These are phyloP conservation scores for Naganishia randhawae DNA, from an alignment of 768 basidiomycete genomes.

Conservation along the genomic window DNA sequence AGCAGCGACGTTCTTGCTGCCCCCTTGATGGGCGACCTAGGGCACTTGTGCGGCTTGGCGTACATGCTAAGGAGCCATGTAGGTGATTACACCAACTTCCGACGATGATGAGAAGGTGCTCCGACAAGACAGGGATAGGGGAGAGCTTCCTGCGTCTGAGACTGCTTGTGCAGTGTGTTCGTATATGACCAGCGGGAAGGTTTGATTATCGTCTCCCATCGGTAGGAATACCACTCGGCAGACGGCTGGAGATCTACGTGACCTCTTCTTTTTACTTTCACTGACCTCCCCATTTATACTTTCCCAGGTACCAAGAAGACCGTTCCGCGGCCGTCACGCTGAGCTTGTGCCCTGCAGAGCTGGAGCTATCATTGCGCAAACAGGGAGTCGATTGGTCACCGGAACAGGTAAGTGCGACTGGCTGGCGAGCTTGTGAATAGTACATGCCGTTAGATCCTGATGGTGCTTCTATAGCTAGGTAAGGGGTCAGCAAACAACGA, in stretches of 20 bases:
- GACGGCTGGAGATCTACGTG: too few relatives aligned
- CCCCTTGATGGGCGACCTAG: slow-evolving; percentile 38
- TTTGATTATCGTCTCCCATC: too few relatives aligned
- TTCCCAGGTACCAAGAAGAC: slow-evolving; percentile 69
- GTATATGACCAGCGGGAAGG: slow-evolving; percentile 34
- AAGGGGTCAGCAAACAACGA: slow-evolving; percentile 52
- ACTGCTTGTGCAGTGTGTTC: slow-evolving; percentile 39
- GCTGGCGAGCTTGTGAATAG: too few relatives aligned
- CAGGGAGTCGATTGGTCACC: slow-evolving; percentile 71
- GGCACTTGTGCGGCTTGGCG: too few relatives aligned
- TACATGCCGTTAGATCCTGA: too few relatives aligned
- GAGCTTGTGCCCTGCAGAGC: slow-evolving; percentile 70
- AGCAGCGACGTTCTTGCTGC: not conserved
- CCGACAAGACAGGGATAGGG: too few relatives aligned
- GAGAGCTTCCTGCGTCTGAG: too few relatives aligned
- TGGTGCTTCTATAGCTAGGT: not conserved
- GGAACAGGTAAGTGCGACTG: not conserved
- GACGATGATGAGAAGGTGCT: too few relatives aligned
- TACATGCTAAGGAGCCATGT: too few relatives aligned
- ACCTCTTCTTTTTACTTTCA: not conserved
- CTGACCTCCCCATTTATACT: not conserved
- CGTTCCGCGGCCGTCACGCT: slow-evolving; percentile 73
- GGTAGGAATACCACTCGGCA: not conserved
- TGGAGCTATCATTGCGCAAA: slow-evolving; percentile 63
- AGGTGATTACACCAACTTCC: too few relatives aligned